Percentiles rank a stretch among this genome's conserved stretches.
Conservation (phyloP, 805 yeast species). For the Wickerhamiella qilinensis region DNA sequence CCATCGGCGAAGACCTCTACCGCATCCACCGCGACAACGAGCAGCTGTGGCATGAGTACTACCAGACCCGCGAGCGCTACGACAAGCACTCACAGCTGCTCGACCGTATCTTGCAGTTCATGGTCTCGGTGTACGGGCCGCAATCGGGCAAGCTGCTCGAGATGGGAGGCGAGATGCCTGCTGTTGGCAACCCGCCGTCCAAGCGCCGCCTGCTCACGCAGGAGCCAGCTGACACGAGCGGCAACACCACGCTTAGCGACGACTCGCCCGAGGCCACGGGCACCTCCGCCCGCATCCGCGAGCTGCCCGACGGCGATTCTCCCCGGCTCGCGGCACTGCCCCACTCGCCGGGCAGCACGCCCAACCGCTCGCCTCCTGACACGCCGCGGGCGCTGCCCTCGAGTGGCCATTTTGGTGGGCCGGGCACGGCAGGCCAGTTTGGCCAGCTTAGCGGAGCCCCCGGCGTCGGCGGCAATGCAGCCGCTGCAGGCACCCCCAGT, state of each 20-base stretch:
- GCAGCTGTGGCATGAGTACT: constrained; percentile 80
- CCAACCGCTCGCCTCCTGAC: background rate
- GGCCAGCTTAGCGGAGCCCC: too few relatives aligned
- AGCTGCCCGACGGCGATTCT: constrained; percentile 9
- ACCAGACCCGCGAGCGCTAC: constrained; percentile 67
- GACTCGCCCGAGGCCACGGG: too few relatives aligned
- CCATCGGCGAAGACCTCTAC: constrained; percentile 70
- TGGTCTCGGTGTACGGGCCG: constrained; percentile 67
- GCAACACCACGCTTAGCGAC: background rate
- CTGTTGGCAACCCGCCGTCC: constrained; percentile 10
- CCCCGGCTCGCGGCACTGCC: too few relatives aligned
- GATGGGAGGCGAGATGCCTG: constrained; percentile 14
- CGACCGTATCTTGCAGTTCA: constrained; percentile 70
- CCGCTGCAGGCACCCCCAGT: too few relatives aligned
- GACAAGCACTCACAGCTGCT: constrained; percentile 74
- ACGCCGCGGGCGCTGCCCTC: too few relatives aligned
- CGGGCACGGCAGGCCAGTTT: too few relatives aligned
- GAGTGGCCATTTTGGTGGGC: too few relatives aligned
- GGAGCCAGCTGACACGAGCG: constrained; percentile 4
- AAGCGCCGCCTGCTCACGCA: constrained; percentile 15
- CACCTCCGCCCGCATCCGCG: background rate
- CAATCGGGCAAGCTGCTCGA: constrained; percentile 33
- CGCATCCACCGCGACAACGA: constrained; percentile 80
- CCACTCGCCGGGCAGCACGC: background rate
- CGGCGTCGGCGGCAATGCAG: too few relatives aligned